These are phyloP conservation scores for Orbilia quercus DNA, from an alignment of 2,329 filamentous ascomycete genomes.

Conservation along the genomic window DNA sequence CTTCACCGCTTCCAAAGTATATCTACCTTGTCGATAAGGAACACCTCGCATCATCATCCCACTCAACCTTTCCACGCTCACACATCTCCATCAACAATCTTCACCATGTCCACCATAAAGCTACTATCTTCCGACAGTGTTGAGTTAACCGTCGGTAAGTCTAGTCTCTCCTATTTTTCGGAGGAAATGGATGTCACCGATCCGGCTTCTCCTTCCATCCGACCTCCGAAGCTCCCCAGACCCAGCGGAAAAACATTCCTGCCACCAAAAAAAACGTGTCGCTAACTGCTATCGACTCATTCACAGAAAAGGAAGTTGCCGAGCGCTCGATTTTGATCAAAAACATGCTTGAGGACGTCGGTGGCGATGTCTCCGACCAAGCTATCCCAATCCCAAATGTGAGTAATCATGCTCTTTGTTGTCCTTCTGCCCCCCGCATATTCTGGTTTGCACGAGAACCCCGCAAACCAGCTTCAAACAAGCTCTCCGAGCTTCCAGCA, in stretches of 20 bases:
- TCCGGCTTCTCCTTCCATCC: constrained; percentile 47
- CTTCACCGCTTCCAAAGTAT: constrained; percentile 1
- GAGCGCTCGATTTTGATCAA: constrained; percentile 96
- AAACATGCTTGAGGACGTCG: constrained; percentile 96
- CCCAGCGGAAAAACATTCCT: background rate
- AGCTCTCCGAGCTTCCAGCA: no score
- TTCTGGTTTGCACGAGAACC: background rate
- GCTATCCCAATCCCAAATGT: constrained; percentile 90
- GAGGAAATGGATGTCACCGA: background rate
- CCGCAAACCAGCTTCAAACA: no score
- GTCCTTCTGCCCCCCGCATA: constrained; percentile 10
- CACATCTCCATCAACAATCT: background rate
- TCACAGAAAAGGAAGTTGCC: constrained; percentile 79
- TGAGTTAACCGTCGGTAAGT: constrained; percentile 68
- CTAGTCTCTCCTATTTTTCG: constrained; percentile 1
- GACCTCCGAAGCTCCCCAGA: constrained; percentile 18
- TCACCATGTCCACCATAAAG: constrained; percentile 63
- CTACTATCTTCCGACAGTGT: constrained; percentile 68
- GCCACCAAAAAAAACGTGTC: background rate
- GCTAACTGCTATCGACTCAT: constrained; percentile 22
- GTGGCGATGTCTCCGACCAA: constrained; percentile 70
- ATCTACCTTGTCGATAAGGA: constrained; percentile 11
- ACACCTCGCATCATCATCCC: constrained; percentile 4
- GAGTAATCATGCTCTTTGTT: no score
- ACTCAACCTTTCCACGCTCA: background rate